Base-by-base conservation (phyloP, 441 rosid genomes). In the Pelargonium citronellum region DNA sequence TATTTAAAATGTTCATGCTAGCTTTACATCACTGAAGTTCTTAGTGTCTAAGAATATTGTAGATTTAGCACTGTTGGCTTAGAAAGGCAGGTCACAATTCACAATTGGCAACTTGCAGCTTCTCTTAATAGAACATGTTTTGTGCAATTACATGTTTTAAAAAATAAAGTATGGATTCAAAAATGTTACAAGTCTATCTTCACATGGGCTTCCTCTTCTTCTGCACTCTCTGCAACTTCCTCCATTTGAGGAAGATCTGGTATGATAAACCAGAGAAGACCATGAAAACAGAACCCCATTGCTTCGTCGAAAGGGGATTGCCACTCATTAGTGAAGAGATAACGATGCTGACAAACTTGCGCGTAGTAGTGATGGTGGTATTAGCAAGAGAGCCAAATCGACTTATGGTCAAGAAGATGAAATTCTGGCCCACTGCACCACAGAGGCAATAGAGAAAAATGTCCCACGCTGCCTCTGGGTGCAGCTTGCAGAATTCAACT, bases 401-500 rank as follows among this genome's bases (percentile, higher is more conserved):
- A 78, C 96, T 89, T 34, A 94, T 94, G 51, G 99, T 94, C 71
- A 94, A 78, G 73, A 94, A 94, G 67, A 94, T 94, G 83, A 91
- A 94, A 79, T 94, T 94, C 82, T 94, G 96, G 43, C 98, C 98
- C 46, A 94, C 91, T 4, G 99, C 94, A 11, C 99, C 97, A 7
- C 99, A 90, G 12, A 94, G 85, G 81, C 98, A 94, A 68, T 83
- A 94, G 68, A 80, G 82, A 13, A 91, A 70, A 71, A 94, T 88
- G 86, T 90, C 97, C 92, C 88, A 88, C 11, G 94, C 92, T 1
- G 92, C 95, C 82, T 94, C 97, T 0, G 97, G 97, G 73, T 94
- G 91, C 78, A 69, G 86, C 80, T 81, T 91, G 82, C 96, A 91
- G 80, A 94, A 91, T 69, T 77, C 80, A 57, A 86, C 67, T 1